Conservation (phyloP, 371 early-diverging fungal species). For the Mortierella polycephala region DNA sequence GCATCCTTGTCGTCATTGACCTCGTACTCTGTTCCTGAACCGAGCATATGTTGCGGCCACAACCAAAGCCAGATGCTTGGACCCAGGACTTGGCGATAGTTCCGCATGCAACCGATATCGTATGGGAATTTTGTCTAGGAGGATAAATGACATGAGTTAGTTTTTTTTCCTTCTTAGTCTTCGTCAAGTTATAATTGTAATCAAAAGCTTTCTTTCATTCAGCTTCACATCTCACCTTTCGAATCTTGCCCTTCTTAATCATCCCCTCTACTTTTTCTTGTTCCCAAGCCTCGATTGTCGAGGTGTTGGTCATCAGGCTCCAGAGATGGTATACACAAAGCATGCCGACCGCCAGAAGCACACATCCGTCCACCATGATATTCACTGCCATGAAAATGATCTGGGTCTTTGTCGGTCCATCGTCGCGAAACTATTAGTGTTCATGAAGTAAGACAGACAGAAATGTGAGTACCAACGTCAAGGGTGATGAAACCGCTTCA, state of each 20-base stretch:
- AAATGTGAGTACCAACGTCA: neutral
- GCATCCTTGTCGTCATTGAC: slow-evolving; percentile 61
- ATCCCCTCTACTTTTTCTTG: slow-evolving; percentile 86
- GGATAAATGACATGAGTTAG: neutral
- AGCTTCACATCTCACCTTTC: slow-evolving; percentile 53
- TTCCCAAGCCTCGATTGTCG: slow-evolving; percentile 93
- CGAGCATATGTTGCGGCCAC: slow-evolving; percentile 69
- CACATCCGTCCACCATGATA: slow-evolving; percentile 71
- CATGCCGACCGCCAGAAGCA: slow-evolving; percentile 82
- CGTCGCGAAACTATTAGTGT: slow-evolving; percentile 39
- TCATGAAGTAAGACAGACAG: neutral
- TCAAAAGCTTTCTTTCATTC: neutral
- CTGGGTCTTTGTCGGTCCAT: slow-evolving; percentile 71
- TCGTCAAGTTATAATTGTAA: neutral
- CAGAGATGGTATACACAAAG: slow-evolving; percentile 87
- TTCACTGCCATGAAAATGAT: slow-evolving; percentile 79
- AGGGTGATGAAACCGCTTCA: too few relatives aligned
- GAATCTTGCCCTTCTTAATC: slow-evolving; percentile 70
- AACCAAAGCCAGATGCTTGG: slow-evolving; percentile 75
- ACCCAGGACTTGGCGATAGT: slow-evolving; percentile 86
- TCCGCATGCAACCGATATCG: slow-evolving; percentile 85
- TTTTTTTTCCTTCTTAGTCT: neutral
- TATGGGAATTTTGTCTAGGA: slow-evolving; percentile 85
- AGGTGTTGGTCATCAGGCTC: slow-evolving; percentile 87
- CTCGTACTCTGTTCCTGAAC: slow-evolving; percentile 79